Evolutionary conservation across 805 yeast genomes (phyloP).

Genomic region (Myxozyma mucilagina): DNA sequence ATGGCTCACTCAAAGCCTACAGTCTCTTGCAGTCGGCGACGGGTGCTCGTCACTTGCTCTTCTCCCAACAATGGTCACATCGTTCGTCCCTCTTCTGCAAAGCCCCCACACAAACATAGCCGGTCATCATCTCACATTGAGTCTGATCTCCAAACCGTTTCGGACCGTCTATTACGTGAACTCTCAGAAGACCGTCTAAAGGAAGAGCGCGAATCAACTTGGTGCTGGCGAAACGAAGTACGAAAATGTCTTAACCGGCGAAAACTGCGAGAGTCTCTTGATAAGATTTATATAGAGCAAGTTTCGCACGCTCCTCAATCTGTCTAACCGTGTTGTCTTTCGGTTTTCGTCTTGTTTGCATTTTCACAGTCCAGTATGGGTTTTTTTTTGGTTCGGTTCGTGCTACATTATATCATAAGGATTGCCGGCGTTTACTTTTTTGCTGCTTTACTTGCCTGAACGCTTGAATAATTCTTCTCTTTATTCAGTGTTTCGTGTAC

Average conservation of each 20-base stretch:
- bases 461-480: background rate
- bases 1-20: background rate
- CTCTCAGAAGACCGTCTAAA: background rate
- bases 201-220: slow-evolving; percentile 1
- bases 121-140: slow-evolving; percentile 1
- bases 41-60: background rate
- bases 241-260: slow-evolving; percentile 27
- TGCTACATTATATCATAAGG: background rate
- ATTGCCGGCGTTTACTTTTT: no score
- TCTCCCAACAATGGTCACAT: background rate
- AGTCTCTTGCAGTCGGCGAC: background rate
- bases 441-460: no score
- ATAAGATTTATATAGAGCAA: slow-evolving; percentile 13
- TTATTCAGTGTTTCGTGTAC: background rate
- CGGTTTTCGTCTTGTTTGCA: background rate
- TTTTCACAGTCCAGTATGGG: background rate
- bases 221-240: slow-evolving; percentile 31
- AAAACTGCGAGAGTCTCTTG: slow-evolving; percentile 17
- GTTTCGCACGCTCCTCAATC: background rate
- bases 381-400: background rate
- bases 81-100: background rate
- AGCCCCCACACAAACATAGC: background rate
- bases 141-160: slow-evolving; percentile 2
- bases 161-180: background rate
- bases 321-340: background rate